phyloP scores from a whole-genome alignment of 2,329 filamentous ascomycete genomes.

The Monilinia aucupariae region DNA sequence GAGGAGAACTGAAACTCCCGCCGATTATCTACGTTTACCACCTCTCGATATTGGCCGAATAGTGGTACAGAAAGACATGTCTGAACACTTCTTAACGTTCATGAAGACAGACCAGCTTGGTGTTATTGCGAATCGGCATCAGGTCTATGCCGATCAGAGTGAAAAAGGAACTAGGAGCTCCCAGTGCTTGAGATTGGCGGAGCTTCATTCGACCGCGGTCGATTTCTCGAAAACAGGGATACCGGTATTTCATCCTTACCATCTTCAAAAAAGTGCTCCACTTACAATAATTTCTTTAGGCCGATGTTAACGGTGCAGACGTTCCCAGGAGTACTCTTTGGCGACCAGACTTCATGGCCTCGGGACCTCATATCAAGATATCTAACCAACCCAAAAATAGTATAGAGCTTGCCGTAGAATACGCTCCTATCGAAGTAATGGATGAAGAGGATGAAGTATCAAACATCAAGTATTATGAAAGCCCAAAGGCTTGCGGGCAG shows the following conservation, averaged over 20 bases:
- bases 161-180: conserved; percentile 45
- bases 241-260: conserved; percentile 37
- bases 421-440: conserved; percentile 30
- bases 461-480: conserved; percentile 57
- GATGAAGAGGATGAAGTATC: conserved; percentile 45
- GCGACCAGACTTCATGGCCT: conserved; percentile 51
- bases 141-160: conserved; percentile 57
- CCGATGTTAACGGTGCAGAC: conserved; percentile 22
- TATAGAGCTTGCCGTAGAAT: neutral
- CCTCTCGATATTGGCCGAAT: conserved; percentile 55
- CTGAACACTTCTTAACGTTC: conserved; percentile 73
- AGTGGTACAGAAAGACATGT: conserved; percentile 63
- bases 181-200: conserved; percentile 52
- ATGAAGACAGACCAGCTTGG: conserved; percentile 64
- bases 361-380: conserved; percentile 41
- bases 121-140: conserved; percentile 58
- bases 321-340: conserved; percentile 29
- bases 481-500: conserved; percentile 61
- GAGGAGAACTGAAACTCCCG: conserved; percentile 46
- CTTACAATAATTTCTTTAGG: conserved; percentile 19
- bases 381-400: conserved; percentile 35
- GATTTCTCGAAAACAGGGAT: conserved; percentile 74
- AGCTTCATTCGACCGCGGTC: conserved; percentile 64
- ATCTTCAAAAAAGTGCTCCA: too few relatives aligned
- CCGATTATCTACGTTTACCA: conserved; percentile 60